phyloP scores from a whole-genome alignment of 75 land plant genomes.

The Pinus albicaulis region DNA sequence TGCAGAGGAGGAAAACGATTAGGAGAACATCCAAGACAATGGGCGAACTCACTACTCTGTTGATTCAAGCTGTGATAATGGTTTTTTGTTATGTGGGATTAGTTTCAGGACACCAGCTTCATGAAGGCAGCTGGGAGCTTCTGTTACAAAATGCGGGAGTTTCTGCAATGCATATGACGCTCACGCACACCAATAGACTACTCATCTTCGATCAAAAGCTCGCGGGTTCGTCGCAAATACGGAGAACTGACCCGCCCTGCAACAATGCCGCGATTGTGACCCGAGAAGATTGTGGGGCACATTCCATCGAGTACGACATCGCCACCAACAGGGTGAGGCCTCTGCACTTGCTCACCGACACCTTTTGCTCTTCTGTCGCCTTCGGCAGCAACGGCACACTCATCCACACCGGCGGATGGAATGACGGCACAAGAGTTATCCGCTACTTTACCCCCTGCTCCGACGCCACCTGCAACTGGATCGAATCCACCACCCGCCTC shows the following conservation, averaged over 20 bases:
- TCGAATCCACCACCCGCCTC: slow-evolving; percentile 27
- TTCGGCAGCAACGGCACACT: slow-evolving; percentile 54
- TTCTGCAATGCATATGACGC: no score
- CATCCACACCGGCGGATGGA: slow-evolving; percentile 71
- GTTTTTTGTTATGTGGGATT: no score
- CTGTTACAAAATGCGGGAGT: slow-evolving; percentile 17
- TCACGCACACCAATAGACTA: no score
- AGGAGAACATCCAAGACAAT: no score
- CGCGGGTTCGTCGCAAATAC: slow-evolving; percentile 40
- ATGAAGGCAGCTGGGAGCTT: slow-evolving; percentile 28
- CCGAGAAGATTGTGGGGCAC: slow-evolving; percentile 66
- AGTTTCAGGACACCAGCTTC: background rate
- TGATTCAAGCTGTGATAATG: no score
- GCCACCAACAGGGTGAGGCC: slow-evolving; percentile 37
- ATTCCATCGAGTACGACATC: slow-evolving; percentile 47
- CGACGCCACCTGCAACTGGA: slow-evolving; percentile 29
- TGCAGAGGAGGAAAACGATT: no score
- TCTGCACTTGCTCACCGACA: slow-evolving; percentile 55
- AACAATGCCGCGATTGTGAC: background rate
- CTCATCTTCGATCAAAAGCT: slow-evolving; percentile 57
- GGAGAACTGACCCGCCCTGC: background rate
- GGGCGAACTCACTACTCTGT: no score
- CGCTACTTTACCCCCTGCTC: slow-evolving; percentile 39
- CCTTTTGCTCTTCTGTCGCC: slow-evolving; percentile 78
- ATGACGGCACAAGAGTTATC: slow-evolving; percentile 31